Conservation (phyloP, 345 rosid genomes). For the Eucalyptus victrix region DNA sequence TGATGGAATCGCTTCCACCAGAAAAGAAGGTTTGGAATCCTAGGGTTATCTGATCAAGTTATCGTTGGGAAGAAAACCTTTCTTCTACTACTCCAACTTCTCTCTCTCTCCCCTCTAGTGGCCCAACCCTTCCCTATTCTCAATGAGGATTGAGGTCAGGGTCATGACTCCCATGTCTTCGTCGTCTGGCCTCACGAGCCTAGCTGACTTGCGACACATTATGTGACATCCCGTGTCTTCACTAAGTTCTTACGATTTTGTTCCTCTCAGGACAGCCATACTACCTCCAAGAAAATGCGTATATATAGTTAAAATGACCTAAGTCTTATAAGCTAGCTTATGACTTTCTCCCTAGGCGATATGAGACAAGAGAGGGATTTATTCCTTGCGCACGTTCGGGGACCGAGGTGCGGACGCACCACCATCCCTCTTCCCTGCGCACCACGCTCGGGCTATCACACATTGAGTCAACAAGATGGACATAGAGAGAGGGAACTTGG, state of each 20-base stretch:
- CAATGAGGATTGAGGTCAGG: not conserved
- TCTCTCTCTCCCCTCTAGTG: not conserved
- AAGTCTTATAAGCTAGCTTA: rapidly evolving
- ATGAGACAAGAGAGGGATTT: no score
- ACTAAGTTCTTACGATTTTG: rapidly evolving
- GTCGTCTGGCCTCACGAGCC: not conserved
- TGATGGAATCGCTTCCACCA: not conserved
- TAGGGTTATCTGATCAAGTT: not conserved
- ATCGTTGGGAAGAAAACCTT: not conserved
- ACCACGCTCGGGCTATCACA: not conserved
- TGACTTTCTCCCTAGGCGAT: no score
- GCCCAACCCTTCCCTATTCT: not conserved
- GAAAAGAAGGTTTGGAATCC: not conserved
- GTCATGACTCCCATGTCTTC: not conserved
- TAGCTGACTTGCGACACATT: not conserved
- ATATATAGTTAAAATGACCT: rapidly evolving
- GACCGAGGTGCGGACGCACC: no score
- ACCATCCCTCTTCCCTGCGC: rapidly evolving
- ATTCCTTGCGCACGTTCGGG: no score
- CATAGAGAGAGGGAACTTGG: not conserved
- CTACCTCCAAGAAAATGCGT: rapidly evolving
- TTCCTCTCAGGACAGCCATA: rapidly evolving
- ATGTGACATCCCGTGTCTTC: rapidly evolving
- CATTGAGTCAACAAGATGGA: not conserved
- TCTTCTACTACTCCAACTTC: not conserved